A percentile compares a stretch with the other conserved stretches of the same genome.
Conservation (phyloP, 2,329 filamentous ascomycete genomes). For the Neofusicoccum sp. region DNA sequence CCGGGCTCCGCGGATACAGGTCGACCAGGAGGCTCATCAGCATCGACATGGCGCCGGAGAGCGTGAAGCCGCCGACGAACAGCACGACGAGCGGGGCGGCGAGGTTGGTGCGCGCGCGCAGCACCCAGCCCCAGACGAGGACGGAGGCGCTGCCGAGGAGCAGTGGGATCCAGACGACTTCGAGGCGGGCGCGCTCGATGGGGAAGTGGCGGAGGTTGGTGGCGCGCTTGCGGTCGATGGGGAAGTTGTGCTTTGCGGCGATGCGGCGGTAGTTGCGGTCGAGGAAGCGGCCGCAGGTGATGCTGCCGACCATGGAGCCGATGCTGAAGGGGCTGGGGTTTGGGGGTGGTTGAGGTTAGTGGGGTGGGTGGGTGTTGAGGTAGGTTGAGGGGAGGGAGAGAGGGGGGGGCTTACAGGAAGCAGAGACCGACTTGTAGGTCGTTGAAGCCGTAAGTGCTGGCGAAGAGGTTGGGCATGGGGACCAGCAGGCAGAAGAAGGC, state of each 20-base stretch:
- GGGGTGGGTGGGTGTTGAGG: conserved; percentile 29
- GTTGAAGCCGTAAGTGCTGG: conserved; percentile 42
- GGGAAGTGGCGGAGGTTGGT: conserved; percentile 53
- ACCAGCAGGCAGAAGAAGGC: conserved; percentile 38
- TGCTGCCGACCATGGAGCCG: conserved; percentile 33
- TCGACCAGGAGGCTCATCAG: conserved; percentile 48
- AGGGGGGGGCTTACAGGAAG: conserved; percentile 25
- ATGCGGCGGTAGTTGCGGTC: conserved; percentile 73
- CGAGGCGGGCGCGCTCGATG: conserved; percentile 47
- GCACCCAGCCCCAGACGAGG: conserved; percentile 45
- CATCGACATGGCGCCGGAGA: conserved; percentile 53
- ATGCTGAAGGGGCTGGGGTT: conserved; percentile 31
- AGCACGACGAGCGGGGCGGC: conserved; percentile 49
- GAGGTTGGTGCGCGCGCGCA: conserved; percentile 36
- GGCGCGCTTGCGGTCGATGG: conserved; percentile 58
- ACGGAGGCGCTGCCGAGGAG: conserved; percentile 31
- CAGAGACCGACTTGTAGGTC: conserved; percentile 43
- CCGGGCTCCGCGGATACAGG: conserved; percentile 39
- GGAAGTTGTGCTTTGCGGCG: conserved; percentile 60
- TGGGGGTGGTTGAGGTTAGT: conserved; percentile 38
- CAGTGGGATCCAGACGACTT: conserved; percentile 40
- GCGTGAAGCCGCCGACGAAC: conserved; percentile 51
- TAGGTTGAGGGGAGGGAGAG: conserved; percentile 24
- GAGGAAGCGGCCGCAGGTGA: conserved; percentile 55
- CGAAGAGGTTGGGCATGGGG: conserved; percentile 45